Base-by-base conservation (phyloP, 164 flowering plant genomes). In the Stephania yunnanensis region DNA sequence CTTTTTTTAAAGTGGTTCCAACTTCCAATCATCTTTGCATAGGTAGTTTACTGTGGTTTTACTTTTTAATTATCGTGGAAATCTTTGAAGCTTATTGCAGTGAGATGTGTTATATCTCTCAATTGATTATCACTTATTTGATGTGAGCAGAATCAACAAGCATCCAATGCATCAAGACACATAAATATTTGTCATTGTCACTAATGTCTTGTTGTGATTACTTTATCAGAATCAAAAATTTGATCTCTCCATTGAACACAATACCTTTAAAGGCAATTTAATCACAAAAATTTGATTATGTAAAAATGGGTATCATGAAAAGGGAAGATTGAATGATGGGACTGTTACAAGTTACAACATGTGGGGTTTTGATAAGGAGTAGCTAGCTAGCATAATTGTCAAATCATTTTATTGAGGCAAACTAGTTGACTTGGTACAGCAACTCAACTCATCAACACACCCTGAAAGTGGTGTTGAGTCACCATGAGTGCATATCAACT, bases 311-410 rank as follows among this genome's bases (percentile, higher is more conserved):
- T 61, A 15, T 19, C 66, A 61, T 61, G 66, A 61, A 61, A 61
- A 61, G 66, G 66, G 9, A 36, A 15, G 25, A 19, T 61, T 61
- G 6, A n/a, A 61, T 61, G 66, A 61, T 61, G 66, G 66, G 25
- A 61, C 66, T 61, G 29, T 61, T n/a, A 20, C 66, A 61, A 61
- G 29, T 61, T n/a, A 20, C 66, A 61, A 61, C 66, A 61, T 61
- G 65, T 58, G 65, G 65, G 65, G 22, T 58, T 55, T 55, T 55
- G 2, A n/a, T 58, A 58, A 58, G n/a, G 22, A 61, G 66, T 19
- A 20, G 65, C 42, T 36, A 36, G 3, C 42, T 2, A 2, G 4
- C 25, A 61, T 61, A 15, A 61, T 61, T 61, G 66, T 61, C 66
- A 19, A 19, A 61, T 61, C 66, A 61, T 61, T n/a, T 61, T 20